Base-by-base conservation (phyloP, 2,329 filamentous ascomycete species). In the Emmonsia crescens region DNA sequence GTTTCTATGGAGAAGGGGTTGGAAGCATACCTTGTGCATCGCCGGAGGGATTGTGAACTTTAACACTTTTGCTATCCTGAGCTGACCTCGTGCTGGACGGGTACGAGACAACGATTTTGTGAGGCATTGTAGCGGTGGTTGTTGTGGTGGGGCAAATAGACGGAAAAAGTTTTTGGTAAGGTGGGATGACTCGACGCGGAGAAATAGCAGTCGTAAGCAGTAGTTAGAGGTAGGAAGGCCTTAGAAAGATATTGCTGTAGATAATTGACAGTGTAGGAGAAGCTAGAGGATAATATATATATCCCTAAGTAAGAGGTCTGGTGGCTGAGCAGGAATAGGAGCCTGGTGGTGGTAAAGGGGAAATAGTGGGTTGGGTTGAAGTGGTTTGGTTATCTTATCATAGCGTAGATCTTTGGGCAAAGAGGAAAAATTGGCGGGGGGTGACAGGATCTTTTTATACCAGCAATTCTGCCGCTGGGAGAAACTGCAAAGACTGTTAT, bases 61-160 rank as follows among this genome's bases (percentile, higher is more conserved):
- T 36, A 19, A 31, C 49, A 24, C 48, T 58, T n/a, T 49, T 56
- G 33, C 57, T 58, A 48, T 59, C 61, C 24, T 29, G 54, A 29
- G 46, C 33, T 21, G 48, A 54, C 38, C 38, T 52, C 19, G 40
- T 46, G 40, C 31, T 44, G 56, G 56, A 31, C 16, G 56, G 24
- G 27, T 70, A 62, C 64, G 68, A 60, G 65, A 72, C 54, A 66
- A 44, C n/a, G 51, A 57, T 21, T 48, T 48, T 48, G 60, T 57
- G 60, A 59, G 63, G 62, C 55, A 64, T 66, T 24, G 60, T 65
- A 40, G 48, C 61, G 24, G 64, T 36, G n/a, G 31, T 33, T 52
- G 5, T 10, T 42, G 38, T 31, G 40, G 38, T 33, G 40, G 24
- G 55, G 38, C 46, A 44, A n/a, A 10, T 46, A 9, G 38, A 10